phyloP scores from a whole-genome alignment of 73 alveolate genomes.

The Tetrahymena borealis region DNA sequence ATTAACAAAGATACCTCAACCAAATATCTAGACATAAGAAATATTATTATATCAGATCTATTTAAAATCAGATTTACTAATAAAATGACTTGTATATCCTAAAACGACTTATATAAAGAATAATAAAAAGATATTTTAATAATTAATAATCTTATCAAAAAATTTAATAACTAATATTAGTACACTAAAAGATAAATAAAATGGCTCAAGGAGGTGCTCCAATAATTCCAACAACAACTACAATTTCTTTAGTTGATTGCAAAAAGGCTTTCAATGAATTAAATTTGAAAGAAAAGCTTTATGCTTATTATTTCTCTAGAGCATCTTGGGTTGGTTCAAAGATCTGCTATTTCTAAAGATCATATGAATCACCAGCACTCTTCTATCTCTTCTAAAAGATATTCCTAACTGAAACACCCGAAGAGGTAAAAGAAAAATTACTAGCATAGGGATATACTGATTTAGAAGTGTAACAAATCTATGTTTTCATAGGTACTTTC shows the following conservation, averaged over 20 bases:
- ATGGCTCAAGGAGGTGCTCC: background rate
- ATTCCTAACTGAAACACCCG: conserved; percentile 30
- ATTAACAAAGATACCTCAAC: too few relatives aligned
- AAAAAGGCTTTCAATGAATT: background rate
- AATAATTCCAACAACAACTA: background rate
- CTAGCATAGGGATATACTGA: conserved; percentile 50
- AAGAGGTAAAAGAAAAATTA: conserved; percentile 42
- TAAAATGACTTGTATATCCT: too few relatives aligned
- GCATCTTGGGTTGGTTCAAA: conserved; percentile 94
- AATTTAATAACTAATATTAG: background rate
- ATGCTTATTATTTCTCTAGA: conserved; percentile 76
- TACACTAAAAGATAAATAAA: too few relatives aligned
- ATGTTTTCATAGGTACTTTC: conserved; percentile 73
- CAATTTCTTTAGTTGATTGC: background rate
- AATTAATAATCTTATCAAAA: background rate
- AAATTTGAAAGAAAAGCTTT: conserved; percentile 67
- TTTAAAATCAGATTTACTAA: too few relatives aligned
- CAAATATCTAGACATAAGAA: too few relatives aligned
- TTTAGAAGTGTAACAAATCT: conserved; percentile 49
- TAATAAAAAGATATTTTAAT: background rate
- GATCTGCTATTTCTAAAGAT: conserved; percentile 70
- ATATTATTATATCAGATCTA: too few relatives aligned
- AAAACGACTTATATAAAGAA: too few relatives aligned
- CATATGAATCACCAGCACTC: conserved; percentile 94
- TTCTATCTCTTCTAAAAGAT: conserved; percentile 79